Percentiles rank a stretch among this genome's conserved stretches.
Evolutionary conservation across 2,329 filamentous ascomycete species (phyloP).

Genomic region (Gyromitra esculenta): DNA sequence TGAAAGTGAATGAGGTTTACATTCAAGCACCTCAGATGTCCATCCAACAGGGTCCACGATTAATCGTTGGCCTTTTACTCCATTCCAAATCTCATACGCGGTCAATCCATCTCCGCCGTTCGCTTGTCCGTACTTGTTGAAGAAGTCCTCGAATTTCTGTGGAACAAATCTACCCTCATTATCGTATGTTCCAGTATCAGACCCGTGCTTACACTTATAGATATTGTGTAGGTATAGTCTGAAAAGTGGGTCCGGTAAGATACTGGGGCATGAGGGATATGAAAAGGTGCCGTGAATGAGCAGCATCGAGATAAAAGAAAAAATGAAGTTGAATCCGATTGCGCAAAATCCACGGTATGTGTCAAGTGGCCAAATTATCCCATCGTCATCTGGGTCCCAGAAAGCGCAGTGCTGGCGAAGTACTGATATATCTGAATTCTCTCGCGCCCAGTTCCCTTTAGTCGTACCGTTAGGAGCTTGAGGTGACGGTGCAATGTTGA

Average conservation of each 20-base stretch:
- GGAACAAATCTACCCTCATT: conserved; percentile 65
- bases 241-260: conserved; percentile 63
- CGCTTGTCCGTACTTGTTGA: conserved; percentile 63
- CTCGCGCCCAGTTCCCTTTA: conserved; percentile 60
- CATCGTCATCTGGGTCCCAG: conserved; percentile 66
- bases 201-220: conserved; percentile 63
- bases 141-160: conserved; percentile 66
- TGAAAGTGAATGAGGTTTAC: conserved; percentile 58
- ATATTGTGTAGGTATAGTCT: conserved; percentile 59
- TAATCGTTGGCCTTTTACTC: conserved; percentile 62
- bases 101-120: conserved; percentile 61
- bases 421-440: conserved; percentile 61
- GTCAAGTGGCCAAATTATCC: conserved; percentile 66
- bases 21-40: conserved; percentile 58
- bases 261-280: conserved; percentile 63
- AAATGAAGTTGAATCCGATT: conserved; percentile 63
- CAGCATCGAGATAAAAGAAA: conserved; percentile 63
- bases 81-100: conserved; percentile 59
- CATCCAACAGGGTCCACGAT: conserved; percentile 63
- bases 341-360: conserved; percentile 64
- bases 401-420: conserved; percentile 67
- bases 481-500: conserved; percentile 61
- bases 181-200: conserved; percentile 64
- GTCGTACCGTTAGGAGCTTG: conserved; percentile 62
- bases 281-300: conserved; percentile 66